Evolutionary conservation across 768 basidiomycete species (phyloP), one percentile per base, ranked within the genome.

Genomic region (Lentinula detonsa): DNA sequence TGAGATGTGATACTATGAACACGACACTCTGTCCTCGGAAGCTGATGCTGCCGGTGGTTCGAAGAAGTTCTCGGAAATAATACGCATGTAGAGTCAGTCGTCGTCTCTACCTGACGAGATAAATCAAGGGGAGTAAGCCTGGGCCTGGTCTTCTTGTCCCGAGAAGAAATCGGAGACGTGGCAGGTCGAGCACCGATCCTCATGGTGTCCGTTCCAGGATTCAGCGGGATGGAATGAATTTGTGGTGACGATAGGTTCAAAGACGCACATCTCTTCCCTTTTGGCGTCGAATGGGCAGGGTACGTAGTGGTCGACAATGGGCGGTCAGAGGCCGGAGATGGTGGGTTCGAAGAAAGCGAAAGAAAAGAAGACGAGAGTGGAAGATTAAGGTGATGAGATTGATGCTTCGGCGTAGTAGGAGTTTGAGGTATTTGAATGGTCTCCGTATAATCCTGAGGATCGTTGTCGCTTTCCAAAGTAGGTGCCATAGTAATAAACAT

Each of bases 351-450:
- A 15, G 55, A 43, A 16, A 54, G 53, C 9, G 37, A 40, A 21
- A 54, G 53, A n/a, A 54, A 54, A 21, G 53, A 54, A 21, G 55
- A 28, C 23, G 37, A 56, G 28, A 56, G 42, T 43, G 55, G 55
- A 11, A 56, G 11, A n/a, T 16, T 31, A 31, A 56, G 39, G 23
- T 28, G 18, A 33, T 37, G 15, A 23, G n/a, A 21, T 55, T 55
- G 34, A 40, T 21, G 23, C 39, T 21, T 39, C n/a, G 53, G 53
- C n/a, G 53, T 54, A 11, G 34, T 54, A 13, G 53, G 42, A 21
- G n/a, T 55, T 4, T 40, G 13, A 3, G 55, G 42, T 1, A 33
- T 8, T 33, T 7, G 50, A 7, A 51, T 18, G 18, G 33, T 13
- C 43, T 56, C 40, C 16, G 11, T 23, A n/a, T 39, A 5, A 13